phyloP scores from a whole-genome alignment of 1,284 basidiomycete species.

The Baeospora myosura region DNA sequence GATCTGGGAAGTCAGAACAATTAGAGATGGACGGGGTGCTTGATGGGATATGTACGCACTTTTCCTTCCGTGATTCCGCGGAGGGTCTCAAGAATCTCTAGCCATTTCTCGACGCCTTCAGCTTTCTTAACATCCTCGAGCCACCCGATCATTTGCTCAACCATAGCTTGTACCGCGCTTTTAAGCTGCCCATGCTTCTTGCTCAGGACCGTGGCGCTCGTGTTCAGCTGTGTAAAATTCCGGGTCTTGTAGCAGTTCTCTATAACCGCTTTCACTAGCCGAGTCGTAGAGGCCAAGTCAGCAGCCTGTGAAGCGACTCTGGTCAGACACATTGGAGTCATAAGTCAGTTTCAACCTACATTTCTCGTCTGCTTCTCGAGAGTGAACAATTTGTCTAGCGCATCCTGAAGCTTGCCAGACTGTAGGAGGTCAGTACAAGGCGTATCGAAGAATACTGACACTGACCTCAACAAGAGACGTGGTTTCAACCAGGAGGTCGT shows the following conservation, averaged over 20 bases:
- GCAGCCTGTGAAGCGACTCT: constrained; percentile 57
- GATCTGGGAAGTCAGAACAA: constrained; percentile 48
- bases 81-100: constrained; percentile 84
- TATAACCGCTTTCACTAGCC: constrained; percentile 70
- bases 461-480: constrained; percentile 49
- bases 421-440: constrained; percentile 20
- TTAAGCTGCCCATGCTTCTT: constrained; percentile 99
- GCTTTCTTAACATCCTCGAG: constrained; percentile 65
- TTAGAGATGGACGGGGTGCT: neutral
- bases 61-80: constrained; percentile 94
- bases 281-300: constrained; percentile 85
- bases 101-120: constrained; percentile 71
- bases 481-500: constrained; percentile 52
- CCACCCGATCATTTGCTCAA: constrained; percentile 80
- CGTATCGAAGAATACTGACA: constrained; percentile 4
- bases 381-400: constrained; percentile 81
- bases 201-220: constrained; percentile 67
- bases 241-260: constrained; percentile 69
- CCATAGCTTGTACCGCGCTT: constrained; percentile 82
- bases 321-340: neutral
- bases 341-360: constrained; percentile 37
- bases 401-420: constrained; percentile 77
- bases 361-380: constrained; percentile 97
- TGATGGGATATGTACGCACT: constrained; percentile 38
- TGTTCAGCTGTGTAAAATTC: constrained; percentile 67